phyloP scores from a whole-genome alignment of 2,329 filamentous ascomycete species.

The Apiospora sp. region DNA sequence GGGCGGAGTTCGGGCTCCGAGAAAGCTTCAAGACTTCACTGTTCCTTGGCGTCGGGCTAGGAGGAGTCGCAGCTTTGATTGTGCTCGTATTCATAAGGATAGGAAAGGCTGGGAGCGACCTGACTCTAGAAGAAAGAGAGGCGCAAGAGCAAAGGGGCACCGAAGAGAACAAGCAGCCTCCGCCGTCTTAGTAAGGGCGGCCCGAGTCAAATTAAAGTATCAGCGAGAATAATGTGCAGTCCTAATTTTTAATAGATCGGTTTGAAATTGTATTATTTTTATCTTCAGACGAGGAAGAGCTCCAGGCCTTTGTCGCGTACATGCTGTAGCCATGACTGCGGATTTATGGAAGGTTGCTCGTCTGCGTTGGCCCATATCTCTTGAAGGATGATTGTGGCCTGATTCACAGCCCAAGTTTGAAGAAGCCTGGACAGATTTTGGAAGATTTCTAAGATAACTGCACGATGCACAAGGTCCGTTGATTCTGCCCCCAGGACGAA shows the following conservation, averaged over 20 bases:
- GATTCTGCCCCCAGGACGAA: slow-evolving; percentile 29
- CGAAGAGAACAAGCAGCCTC: background rate
- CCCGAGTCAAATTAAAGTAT: background rate
- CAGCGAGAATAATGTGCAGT: slow-evolving; percentile 12
- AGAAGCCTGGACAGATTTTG: slow-evolving; percentile 7
- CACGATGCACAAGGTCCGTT: slow-evolving; percentile 23
- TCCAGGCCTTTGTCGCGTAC: slow-evolving; percentile 32
- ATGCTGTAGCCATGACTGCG: slow-evolving; percentile 17
- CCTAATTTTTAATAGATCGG: background rate
- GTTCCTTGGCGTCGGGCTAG: slow-evolving; percentile 66
- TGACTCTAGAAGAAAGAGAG: slow-evolving; percentile 60
- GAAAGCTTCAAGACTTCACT: slow-evolving; percentile 69
- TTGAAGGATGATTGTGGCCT: slow-evolving; percentile 16
- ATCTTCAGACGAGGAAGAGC: slow-evolving; percentile 18
- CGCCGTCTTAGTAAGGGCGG: background rate
- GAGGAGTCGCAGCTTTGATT: slow-evolving; percentile 26
- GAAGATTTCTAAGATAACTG: slow-evolving; percentile 19
- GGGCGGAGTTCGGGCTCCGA: slow-evolving; percentile 49
- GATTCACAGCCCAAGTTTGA: slow-evolving; percentile 21
- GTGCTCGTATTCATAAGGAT: slow-evolving; percentile 61
- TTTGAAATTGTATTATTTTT: background rate
- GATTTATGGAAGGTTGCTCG: background rate
- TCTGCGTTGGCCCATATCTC: slow-evolving; percentile 15
- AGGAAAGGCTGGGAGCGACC: slow-evolving; percentile 60
- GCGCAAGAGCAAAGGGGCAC: slow-evolving; percentile 32